Evolutionary conservation across 1,284 basidiomycete genomes (phyloP), one percentile per base, ranked within the genome.

Genomic region (Pseudozyma sp.): DNA sequence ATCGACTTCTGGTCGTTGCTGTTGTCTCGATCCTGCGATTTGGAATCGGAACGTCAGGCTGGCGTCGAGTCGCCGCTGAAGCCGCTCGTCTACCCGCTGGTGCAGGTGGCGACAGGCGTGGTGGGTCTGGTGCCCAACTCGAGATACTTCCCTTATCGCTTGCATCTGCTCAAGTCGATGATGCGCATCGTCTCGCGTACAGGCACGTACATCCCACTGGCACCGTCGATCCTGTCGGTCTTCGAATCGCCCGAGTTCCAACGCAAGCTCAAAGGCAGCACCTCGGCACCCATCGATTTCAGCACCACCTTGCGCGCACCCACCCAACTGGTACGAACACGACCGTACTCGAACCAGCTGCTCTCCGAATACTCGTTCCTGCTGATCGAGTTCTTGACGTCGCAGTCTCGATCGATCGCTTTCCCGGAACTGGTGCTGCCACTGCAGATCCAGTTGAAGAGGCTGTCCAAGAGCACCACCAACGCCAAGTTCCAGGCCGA

Each of bases 1-100:
- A 87, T 99, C 75, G 97, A 99, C 87, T 98, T 99, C 81, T 99
- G 97, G 97, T 89, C 90, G 51, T 88, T 94, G 54, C 93, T 98
- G 3, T 75, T 84, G 14, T 61, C 79, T 17, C 55, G 69, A 30
- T 68, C 80, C 16, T 83, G 81, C 62, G 76, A 79, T 48, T 42
- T 45, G 24, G 69, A 78, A 45, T 58, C 57, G 34, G 69, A 75
- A 31, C 52, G 46, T 29, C 74, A 81, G 57, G 56, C 61, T 33
- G 71, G 71, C 19, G 56, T 63, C 24, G 91, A 92, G 79, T 94
- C 90, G 82, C 91, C 92, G 63, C 87, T 99, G 66, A 90, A 91
- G 82, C 90, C 94, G 16, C 87, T 99, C 67, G 91, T 99, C 63
- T 99, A 97, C 85, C 97, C 97, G 8, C 88, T 99, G 7, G 93